Evolutionary conservation across 345 rosid species (phyloP).

Genomic region (Boechera stricta): DNA sequence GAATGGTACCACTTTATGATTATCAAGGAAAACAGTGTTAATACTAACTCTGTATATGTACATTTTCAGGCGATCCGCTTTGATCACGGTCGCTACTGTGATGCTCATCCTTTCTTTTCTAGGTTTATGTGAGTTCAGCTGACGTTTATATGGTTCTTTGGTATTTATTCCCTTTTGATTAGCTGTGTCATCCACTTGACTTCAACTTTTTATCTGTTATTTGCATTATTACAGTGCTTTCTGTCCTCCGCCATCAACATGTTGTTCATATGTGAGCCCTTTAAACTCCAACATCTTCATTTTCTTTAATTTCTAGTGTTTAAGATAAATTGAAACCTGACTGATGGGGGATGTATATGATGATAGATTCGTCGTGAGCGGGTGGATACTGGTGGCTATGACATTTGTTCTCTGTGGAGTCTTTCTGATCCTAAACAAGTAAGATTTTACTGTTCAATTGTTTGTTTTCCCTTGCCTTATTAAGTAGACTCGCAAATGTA

Average conservation of each 20-base stretch:
- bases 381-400: conserved; percentile 88
- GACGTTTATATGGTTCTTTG: conserved; percentile 6
- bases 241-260: conserved; percentile 73
- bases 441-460: conserved; percentile 42
- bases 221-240: conserved; percentile 60
- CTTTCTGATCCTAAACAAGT: conserved; percentile 83
- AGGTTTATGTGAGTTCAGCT: conserved; percentile 79
- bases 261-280: conserved; percentile 76
- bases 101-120: conserved; percentile 84
- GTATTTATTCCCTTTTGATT: background rate
- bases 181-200: conserved; percentile 31
- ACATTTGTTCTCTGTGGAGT: conserved; percentile 88
- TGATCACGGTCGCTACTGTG: conserved; percentile 80
- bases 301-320: background rate
- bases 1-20: conserved; percentile 2
- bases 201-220: conserved; percentile 19
- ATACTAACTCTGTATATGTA: conserved; percentile 14
- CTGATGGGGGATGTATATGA: conserved; percentile 19
- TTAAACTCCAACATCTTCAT: conserved; percentile 15
- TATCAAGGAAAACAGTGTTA: background rate
- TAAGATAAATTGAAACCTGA: conserved; percentile 11
- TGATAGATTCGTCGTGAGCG: conserved; percentile 80
- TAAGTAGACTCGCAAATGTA: background rate
- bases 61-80: conserved; percentile 70
- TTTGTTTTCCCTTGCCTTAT: conserved; percentile 17